phyloP scores from a whole-genome alignment of 495 filamentous ascomycete genomes.

The Aspergillus mulundensis region DNA sequence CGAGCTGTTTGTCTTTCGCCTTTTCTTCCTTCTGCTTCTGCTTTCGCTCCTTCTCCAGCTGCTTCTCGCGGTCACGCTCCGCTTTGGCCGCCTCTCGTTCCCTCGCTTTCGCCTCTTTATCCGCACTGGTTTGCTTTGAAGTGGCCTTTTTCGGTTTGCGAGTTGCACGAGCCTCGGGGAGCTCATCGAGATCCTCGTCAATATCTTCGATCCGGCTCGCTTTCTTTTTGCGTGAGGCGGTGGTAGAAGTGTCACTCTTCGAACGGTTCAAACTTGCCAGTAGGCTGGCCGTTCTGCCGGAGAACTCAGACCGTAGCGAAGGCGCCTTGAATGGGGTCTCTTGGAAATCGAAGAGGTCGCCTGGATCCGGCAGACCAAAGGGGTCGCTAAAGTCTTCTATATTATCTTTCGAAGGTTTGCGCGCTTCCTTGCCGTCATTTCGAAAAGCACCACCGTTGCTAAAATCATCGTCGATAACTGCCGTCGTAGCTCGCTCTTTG shows the following conservation, averaged over 20 bases:
- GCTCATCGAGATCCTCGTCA: constrained; percentile 20
- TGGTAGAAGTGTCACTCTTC: constrained; percentile 1
- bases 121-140: constrained; percentile 35
- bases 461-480: constrained; percentile 26
- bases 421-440: neutral
- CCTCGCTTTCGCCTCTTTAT: constrained; percentile 54
- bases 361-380: constrained; percentile 25
- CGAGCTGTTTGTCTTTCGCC: constrained; percentile 59
- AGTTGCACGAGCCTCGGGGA: constrained; percentile 18
- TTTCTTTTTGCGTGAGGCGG: constrained; percentile 1
- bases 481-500: constrained; percentile 23
- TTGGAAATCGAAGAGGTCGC: constrained; percentile 22
- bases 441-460: neutral
- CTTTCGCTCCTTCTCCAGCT: constrained; percentile 49
- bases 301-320: constrained; percentile 20
- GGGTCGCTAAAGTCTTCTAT: constrained; percentile 43
- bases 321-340: constrained; percentile 5
- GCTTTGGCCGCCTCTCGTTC: constrained; percentile 46
- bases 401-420: constrained; percentile 17
- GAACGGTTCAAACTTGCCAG: constrained; percentile 27
- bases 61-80: constrained; percentile 42
- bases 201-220: constrained; percentile 3
- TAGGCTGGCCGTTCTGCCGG: constrained; percentile 38
- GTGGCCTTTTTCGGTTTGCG: neutral
- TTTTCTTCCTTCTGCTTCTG: constrained; percentile 50